Evolutionary conservation across 306 rosid species (phyloP), one percentile per base, ranked within the genome.

Genomic region (Corylus avellana): DNA sequence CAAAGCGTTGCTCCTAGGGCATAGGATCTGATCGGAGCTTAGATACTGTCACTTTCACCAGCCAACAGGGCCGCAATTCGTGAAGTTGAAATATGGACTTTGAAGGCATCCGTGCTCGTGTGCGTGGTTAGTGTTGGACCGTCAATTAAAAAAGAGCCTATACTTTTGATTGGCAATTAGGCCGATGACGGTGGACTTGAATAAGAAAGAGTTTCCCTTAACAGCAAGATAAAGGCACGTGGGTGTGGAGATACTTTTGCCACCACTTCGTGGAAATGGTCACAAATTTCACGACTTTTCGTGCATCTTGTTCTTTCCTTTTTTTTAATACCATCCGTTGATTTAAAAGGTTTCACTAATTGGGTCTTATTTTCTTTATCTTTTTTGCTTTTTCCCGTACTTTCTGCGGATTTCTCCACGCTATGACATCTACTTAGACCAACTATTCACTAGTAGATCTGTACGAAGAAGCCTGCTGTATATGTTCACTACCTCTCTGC

Each of bases 181-280:
- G 51, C 51, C 32, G 4, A 18, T 18, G 72, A 1, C 53, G 49
- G 32, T 68, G 72, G 53, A 68, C 51, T 42, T 42, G 9, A 35
- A 42, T 3, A 3, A 0, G 14, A 42, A 25, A 53, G 46, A 10
- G 71, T 37, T 37, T 55, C 53, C 39, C 12, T 32, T 32, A 12
- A 29, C 69, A 2, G n/a, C 18, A 12, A 37, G 56, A 50, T 50
- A 42, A 4, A 4, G 14, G 32, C 16, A 22, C 3, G 35, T 12
- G n/a, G 12, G 10, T 46, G 20, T n/a, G n/a, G 11, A 14, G 54
- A 32, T n/a, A 22, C 63, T 8, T 48, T 81, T 57, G 66, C 37
- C 76, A 58, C 72, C 64, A n/a, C 46, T 39, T 57, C 46, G 47
- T 49, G 72, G 63, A 35, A 56, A 14, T 67, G 25, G 62, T 63